Conservation (phyloP, 768 basidiomycete genomes). For the Pleurotus giganteus region DNA sequence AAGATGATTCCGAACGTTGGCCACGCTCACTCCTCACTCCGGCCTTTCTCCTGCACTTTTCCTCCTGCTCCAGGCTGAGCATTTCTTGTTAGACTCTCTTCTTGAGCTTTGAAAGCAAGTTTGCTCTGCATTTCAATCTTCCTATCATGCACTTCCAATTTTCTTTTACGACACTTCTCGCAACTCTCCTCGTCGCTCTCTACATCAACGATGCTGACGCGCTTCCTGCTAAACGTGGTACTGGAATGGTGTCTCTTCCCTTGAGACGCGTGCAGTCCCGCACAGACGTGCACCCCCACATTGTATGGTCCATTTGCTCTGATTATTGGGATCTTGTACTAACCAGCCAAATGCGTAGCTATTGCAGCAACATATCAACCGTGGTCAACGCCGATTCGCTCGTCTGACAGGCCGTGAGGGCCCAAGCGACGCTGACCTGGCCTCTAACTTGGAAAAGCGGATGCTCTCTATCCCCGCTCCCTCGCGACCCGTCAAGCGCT, state of each 20-base stretch:
- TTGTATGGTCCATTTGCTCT: slow-evolving; percentile 9
- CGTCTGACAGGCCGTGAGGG: slow-evolving; percentile 61
- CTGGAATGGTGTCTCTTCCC: slow-evolving; percentile 15
- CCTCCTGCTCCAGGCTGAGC: slow-evolving; percentile 9
- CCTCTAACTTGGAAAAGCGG: slow-evolving; percentile 46
- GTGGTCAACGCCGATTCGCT: slow-evolving; percentile 59
- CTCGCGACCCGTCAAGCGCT: slow-evolving; percentile 35
- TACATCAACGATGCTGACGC: slow-evolving; percentile 23
- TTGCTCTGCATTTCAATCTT: neutral
- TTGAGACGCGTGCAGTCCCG: slow-evolving; percentile 12
- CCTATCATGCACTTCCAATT: slow-evolving; percentile 41
- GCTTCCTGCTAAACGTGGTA: slow-evolving; percentile 20
- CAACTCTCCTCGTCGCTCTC: slow-evolving; percentile 29
- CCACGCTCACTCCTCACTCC: slow-evolving; percentile 6
- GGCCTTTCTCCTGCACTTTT: neutral
- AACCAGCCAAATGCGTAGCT: slow-evolving; percentile 35
- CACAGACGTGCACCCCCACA: slow-evolving; percentile 16
- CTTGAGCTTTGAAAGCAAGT: slow-evolving; percentile 1
- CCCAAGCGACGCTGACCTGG: slow-evolving; percentile 48
- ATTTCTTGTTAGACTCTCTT: neutral
- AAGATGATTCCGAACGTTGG: neutral
- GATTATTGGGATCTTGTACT: neutral
- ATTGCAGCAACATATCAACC: slow-evolving; percentile 71
- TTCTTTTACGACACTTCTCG: slow-evolving; percentile 35
- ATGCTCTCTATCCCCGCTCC: slow-evolving; percentile 33